Evolutionary conservation across 805 yeast species (phyloP), one percentile per base, ranked within the genome.

Genomic region (Hanseniaspora vineae): DNA sequence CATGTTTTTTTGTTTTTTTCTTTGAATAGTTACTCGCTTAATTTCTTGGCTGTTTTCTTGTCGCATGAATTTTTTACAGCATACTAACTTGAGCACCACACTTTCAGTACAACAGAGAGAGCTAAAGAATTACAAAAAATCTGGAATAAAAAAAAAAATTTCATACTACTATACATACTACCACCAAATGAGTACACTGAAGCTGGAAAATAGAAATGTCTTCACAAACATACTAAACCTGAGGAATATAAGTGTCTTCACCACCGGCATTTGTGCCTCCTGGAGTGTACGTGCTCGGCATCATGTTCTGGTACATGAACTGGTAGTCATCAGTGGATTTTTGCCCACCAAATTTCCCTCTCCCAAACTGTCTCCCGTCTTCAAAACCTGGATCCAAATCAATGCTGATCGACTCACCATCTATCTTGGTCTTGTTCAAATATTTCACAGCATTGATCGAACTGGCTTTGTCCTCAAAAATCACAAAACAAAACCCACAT

Each of bases 321-420:
- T 37, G 31, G 39, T 48, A 48, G 23, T 48, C 50, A 8, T 46
- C 50, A 31, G 47, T 48, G 18, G 50, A 44, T 44, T 46, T 88
- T 62, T 92, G 98, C 2, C 97, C 97, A 49, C 98, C 98, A 51
- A 77, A 80, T 14, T 76, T 73, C 43, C 97, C 97, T 58, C 98
- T 75, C 18, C 98, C 98, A 60, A 80, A 92, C 61, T 92, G 97
- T 54, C 98, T 73, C 1, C 98, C 98, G 56, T 90, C 97, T 52
- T 76, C 78, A 61, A 90, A 92, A 0, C 98, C 98, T 0, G 97
- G 96, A 60, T 92, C 98, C 56, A 94, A 70, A 66, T 92, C 98
- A 45, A 90, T 85, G 37, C 83, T 81, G 58, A 92, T 75, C 37
- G 73, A 69, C 51, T 85, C 79, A 45, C 89, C 95, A 58, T 90